phyloP scores from a whole-genome alignment of 2,329 filamentous ascomycete species.

The Nigrospora sphaerica region DNA sequence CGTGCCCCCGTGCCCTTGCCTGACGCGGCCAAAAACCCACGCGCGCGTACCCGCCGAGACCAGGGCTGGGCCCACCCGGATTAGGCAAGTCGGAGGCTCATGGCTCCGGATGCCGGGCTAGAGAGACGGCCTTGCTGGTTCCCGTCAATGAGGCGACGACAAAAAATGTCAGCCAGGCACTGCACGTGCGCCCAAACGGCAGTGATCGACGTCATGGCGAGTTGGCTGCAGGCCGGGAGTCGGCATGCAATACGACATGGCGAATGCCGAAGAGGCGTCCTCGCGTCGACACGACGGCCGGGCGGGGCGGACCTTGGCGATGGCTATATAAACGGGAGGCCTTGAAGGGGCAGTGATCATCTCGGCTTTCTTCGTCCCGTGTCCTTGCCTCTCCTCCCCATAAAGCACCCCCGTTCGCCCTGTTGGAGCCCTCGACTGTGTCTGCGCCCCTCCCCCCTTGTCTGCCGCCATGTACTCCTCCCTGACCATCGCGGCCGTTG shows the following conservation, averaged over 20 bases:
- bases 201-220: background rate
- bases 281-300: no score
- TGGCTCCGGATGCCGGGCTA: background rate
- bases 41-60: no score
- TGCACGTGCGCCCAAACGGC: background rate
- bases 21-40: background rate
- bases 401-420: background rate
- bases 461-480: constrained; percentile 1
- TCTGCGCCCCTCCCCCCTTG: background rate
- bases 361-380: background rate
- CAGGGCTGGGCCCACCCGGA: background rate
- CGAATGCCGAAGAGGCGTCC: background rate
- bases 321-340: no score
- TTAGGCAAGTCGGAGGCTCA: constrained; percentile 1
- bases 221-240: no score
- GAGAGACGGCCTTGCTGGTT: background rate
- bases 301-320: background rate
- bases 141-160: background rate
- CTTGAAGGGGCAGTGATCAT: background rate
- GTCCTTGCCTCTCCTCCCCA: background rate
- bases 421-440: background rate
- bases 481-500: background rate
- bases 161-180: background rate
- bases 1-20: background rate
- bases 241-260: background rate